Evolutionary conservation across 805 yeast species (phyloP).

Genomic region (Pichia membranifaciens): DNA sequence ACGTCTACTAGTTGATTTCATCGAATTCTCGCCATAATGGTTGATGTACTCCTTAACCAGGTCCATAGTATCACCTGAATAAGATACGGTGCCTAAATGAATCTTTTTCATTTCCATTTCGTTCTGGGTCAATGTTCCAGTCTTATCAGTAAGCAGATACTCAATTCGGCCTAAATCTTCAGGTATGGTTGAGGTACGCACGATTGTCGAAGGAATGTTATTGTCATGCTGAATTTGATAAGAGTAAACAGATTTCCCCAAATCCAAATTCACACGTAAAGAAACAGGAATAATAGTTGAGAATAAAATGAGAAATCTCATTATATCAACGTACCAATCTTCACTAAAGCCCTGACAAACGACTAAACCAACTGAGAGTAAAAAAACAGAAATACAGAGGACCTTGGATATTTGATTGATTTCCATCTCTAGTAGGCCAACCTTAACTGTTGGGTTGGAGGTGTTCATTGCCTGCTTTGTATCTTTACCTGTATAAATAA

Average conservation of each 20-base stretch:
- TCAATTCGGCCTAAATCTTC: conserved; percentile 97
- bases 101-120: conserved; percentile 95
- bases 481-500: conserved; percentile 85
- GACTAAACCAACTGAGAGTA: conserved; percentile 71
- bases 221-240: conserved; percentile 87
- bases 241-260: conserved; percentile 94
- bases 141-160: conserved; percentile 85
- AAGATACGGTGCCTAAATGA: conserved; percentile 89
- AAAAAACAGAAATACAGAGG: conserved; percentile 78
- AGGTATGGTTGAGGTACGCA: conserved; percentile 95
- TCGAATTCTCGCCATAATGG: conserved; percentile 26
- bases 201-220: conserved; percentile 79
- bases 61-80: conserved; percentile 88
- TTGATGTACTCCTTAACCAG: conserved; percentile 66
- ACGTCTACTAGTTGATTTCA: conserved; percentile 39
- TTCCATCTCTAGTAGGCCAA: conserved; percentile 85
- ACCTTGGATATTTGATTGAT: conserved; percentile 84
- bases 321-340: conserved; percentile 84
- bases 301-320: conserved; percentile 86
- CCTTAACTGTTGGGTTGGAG: conserved; percentile 77
- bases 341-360: conserved; percentile 65
- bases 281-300: conserved; percentile 96
- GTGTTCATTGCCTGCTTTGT: conserved; percentile 96
- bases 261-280: conserved; percentile 85
- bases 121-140: conserved; percentile 96